Percentiles rank a stretch among this genome's conserved stretches.
These are phyloP conservation scores for Naumovozyma dairenensis DNA, from an alignment of 805 yeast species.

Conservation along the genomic window DNA sequence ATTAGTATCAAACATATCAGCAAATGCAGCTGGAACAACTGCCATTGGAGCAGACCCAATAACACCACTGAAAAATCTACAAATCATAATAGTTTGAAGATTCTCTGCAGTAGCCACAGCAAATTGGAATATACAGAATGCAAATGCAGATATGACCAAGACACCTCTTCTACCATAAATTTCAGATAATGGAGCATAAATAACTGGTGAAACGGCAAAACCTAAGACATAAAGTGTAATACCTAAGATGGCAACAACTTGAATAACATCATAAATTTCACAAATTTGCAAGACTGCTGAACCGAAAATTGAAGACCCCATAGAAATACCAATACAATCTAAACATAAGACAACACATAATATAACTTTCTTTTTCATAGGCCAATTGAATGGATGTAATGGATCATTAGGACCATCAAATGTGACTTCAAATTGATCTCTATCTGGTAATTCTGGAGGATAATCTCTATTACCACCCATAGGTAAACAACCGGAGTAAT, in stretches of 20 bases:
- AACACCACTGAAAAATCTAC: slow-evolving; percentile 73
- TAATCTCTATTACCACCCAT: slow-evolving; percentile 63
- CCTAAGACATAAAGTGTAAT: slow-evolving; percentile 79
- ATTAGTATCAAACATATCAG: slow-evolving; percentile 62
- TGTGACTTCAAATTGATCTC: slow-evolving; percentile 51
- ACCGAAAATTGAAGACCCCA: slow-evolving; percentile 81
- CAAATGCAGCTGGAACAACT: slow-evolving; percentile 78
- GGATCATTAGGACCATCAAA: slow-evolving; percentile 79
- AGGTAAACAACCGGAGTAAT: slow-evolving; percentile 12
- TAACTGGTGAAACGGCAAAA: slow-evolving; percentile 83
- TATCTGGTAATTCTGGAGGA: slow-evolving; percentile 53
- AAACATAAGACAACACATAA: slow-evolving; percentile 40
- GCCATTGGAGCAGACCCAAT: slow-evolving; percentile 80
- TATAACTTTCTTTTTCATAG: slow-evolving; percentile 35
- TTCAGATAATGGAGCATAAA: slow-evolving; percentile 88
- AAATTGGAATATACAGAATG: slow-evolving; percentile 53
- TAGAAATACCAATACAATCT: slow-evolving; percentile 43
- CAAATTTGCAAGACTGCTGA: slow-evolving; percentile 44
- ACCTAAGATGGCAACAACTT: slow-evolving; percentile 60
- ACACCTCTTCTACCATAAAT: slow-evolving; percentile 61
- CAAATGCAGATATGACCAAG: slow-evolving; percentile 44
- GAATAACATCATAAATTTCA: slow-evolving; percentile 47
- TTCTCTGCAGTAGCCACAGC: slow-evolving; percentile 72
- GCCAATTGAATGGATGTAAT: slow-evolving; percentile 71
- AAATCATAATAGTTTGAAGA: slow-evolving; percentile 63